Evolutionary conservation across 2,329 filamentous ascomycete species (phyloP).

Genomic region (Colletotrichum musae): DNA sequence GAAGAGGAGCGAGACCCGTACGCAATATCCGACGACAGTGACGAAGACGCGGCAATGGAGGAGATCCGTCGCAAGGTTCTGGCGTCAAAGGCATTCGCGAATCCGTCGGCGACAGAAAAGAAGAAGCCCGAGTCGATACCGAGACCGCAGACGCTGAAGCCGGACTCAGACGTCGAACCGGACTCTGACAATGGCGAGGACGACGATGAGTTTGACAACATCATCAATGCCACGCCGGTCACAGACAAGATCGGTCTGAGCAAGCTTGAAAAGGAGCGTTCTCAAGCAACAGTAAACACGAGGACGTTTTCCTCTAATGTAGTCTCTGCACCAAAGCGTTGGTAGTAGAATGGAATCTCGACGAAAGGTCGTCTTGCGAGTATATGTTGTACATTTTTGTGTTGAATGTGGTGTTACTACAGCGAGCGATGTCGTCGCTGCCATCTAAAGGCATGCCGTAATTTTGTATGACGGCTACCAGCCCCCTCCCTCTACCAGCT

Average conservation of each 20-base stretch:
- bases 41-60: slow-evolving; percentile 90
- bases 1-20: slow-evolving; percentile 75
- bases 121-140: slow-evolving; percentile 76
- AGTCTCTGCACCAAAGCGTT: slow-evolving; percentile 64
- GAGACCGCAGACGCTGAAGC: slow-evolving; percentile 67
- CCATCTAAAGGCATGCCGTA: neutral
- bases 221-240: slow-evolving; percentile 91
- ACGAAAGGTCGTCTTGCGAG: neutral
- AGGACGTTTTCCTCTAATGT: slow-evolving; percentile 66
- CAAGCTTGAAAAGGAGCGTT: slow-evolving; percentile 70
- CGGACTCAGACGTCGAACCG: slow-evolving; percentile 78
- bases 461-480: neutral
- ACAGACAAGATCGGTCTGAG: slow-evolving; percentile 84
- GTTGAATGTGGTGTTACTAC: neutral
- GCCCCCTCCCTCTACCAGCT: no score
- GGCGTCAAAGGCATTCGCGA: slow-evolving; percentile 89
- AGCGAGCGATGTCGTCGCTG: no score
- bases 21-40: slow-evolving; percentile 83
- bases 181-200: slow-evolving; percentile 78
- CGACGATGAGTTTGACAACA: slow-evolving; percentile 90
- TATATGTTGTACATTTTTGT: slow-evolving; percentile 9
- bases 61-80: slow-evolving; percentile 92
- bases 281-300: slow-evolving; percentile 62
- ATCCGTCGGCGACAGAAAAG: slow-evolving; percentile 62
- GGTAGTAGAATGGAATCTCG: slow-evolving; percentile 49